Evolutionary conservation across 768 basidiomycete species (phyloP).

Genomic region (Hortiboletus campestris): DNA sequence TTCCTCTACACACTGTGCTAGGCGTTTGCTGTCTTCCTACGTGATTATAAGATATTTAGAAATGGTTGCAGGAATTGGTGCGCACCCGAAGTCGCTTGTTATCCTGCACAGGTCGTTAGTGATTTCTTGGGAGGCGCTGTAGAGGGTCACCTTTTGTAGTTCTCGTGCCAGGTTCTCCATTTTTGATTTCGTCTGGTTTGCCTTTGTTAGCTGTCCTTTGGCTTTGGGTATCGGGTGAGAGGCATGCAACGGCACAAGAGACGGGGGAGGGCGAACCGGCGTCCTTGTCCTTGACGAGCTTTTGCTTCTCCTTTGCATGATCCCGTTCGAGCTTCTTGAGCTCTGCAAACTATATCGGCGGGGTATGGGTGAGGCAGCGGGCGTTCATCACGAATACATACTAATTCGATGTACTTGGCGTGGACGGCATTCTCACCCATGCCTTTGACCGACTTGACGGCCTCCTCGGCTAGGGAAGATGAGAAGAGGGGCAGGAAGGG

Average conservation of each 20-base stretch:
- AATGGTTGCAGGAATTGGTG: constrained; percentile 1
- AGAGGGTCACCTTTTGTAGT: constrained; percentile 69
- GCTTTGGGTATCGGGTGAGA: constrained; percentile 42
- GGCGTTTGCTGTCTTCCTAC: constrained; percentile 82
- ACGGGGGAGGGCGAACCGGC: constrained; percentile 50
- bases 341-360: constrained; percentile 71
- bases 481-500: constrained; percentile 4
- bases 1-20: constrained; percentile 79
- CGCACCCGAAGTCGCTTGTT: constrained; percentile 84
- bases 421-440: constrained; percentile 82
- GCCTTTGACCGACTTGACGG: constrained; percentile 80
- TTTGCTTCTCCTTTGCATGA: constrained; percentile 90
- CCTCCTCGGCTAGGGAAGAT: constrained; percentile 69
- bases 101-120: constrained; percentile 50
- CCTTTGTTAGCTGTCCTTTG: constrained; percentile 81
- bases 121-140: constrained; percentile 5
- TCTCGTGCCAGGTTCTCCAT: constrained; percentile 90
- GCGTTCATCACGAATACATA: constrained; percentile 38
- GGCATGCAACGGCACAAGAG: constrained; percentile 1
- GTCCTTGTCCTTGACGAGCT: constrained; percentile 87
- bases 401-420: constrained; percentile 85
- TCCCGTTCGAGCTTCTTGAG: constrained; percentile 84
- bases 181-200: constrained; percentile 84
- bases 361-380: constrained; percentile 20
- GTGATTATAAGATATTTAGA: constrained; percentile 22